Base-by-base conservation (phyloP, 1,284 basidiomycete species). In the Microbotryum silenes-acaulis region DNA sequence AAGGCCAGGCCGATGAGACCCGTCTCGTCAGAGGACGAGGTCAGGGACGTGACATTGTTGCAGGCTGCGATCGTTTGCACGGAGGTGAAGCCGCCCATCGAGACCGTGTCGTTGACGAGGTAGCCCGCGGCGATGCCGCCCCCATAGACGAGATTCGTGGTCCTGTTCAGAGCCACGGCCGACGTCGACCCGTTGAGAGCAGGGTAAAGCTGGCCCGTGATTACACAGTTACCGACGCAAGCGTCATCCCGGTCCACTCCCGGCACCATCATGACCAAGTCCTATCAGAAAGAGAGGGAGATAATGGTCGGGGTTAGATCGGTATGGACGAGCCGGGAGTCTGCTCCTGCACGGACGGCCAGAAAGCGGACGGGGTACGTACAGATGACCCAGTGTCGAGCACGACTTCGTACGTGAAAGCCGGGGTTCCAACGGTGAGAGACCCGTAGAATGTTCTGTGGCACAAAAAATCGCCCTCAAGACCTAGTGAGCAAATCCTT, bases 311-410 rank as follows among this genome's bases (percentile, higher is more conserved):
- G 51, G 37, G 9, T 16, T 14, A 53, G 20, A 21, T 37, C n/a
- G 21, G 51, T 6, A 21, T 37, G 8, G 20, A 42, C 14, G 27
- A 14, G 14, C 29, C 20, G 12, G 37, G 29, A n/a, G 31, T 29
- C 29, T 33, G 29, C 33, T 53, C 20, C 21, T 8, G 31, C 9
- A 33, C 18, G 31, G 8, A 10, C 12, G 33, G 51, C 20, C 14
- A 18, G 51, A 2, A 33, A n/a, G 31, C 29, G 29, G 51, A 52
- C 18, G 18, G 18, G 20, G 31, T 7, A 20, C 51, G 18, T 23
- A 53, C 51, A 21, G 51, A 16, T n/a, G 51, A 53, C 10, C 51
- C 51, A 18, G 51, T 53, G n/a, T 53, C 51, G 27, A 53, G 14
- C 27, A 53, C 27, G 31, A 53, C 51, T 53, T 31, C 27, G 31